Percentiles rank a stretch among this genome's conserved stretches.
These are phyloP conservation scores for Nothophaeocryptopus gaeumannii DNA, from an alignment of 2,329 filamentous ascomycete species.

Conservation along the genomic window DNA sequence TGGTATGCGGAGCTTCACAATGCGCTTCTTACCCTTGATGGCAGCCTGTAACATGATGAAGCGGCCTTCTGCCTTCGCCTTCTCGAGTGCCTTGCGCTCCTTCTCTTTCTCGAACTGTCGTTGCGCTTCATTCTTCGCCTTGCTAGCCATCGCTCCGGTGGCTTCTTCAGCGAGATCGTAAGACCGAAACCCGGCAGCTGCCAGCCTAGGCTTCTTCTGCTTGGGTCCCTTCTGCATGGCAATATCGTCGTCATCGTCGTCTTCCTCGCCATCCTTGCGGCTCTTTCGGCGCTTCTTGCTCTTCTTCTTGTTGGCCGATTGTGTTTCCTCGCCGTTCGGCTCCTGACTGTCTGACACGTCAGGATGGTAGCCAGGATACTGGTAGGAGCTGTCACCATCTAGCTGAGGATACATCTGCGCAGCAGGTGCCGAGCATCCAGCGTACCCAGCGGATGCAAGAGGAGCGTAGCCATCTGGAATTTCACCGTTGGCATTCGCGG, in stretches of 20 bases:
- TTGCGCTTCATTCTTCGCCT: conserved; percentile 43
- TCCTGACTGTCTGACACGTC: conserved; percentile 34
- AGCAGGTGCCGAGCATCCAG: conserved; percentile 28
- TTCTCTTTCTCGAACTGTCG: conserved; percentile 49
- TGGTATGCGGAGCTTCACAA: conserved; percentile 42
- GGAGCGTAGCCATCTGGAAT: conserved; percentile 34
- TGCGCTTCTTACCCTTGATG: conserved; percentile 45
- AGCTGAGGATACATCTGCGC: conserved; percentile 33
- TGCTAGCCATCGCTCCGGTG: conserved; percentile 22
- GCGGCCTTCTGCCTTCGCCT: conserved; percentile 43
- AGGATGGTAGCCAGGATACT: conserved; percentile 26
- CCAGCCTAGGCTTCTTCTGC: conserved; percentile 34
- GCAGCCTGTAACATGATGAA: conserved; percentile 47
- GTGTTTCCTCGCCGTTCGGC: conserved; percentile 17
- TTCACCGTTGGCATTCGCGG: conserved; percentile 16
- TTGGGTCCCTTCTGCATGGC: conserved; percentile 37
- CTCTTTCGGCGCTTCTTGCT: conserved; percentile 27
- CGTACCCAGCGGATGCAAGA: conserved; percentile 28
- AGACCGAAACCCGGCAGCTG: conserved; percentile 33
- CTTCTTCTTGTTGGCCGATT: neutral
- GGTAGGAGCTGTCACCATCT: conserved; percentile 25
- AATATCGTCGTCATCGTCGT: conserved; percentile 35
- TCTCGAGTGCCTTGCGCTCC: conserved; percentile 40
- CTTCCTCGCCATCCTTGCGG: conserved; percentile 22
- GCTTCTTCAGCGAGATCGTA: conserved; percentile 31